These are phyloP conservation scores for Talaromyces pinophilus DNA, from an alignment of 2,329 filamentous ascomycete species.

Conservation along the genomic window DNA sequence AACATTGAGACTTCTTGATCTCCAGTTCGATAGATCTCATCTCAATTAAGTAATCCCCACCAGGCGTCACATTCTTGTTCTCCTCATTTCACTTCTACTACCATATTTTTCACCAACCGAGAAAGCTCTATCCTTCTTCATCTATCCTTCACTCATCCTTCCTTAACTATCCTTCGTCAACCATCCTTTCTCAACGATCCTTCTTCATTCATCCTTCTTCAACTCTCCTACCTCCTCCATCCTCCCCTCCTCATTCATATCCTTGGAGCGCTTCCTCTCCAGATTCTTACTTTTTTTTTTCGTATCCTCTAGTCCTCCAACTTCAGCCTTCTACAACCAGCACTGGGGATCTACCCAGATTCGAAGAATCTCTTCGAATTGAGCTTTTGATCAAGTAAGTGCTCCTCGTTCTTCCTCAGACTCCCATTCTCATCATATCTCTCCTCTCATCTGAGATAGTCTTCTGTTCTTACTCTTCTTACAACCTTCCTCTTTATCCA, in stretches of 20 bases:
- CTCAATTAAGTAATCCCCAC: not conserved
- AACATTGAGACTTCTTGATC: not conserved
- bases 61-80: not conserved
- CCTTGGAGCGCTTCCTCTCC: not conserved
- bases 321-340: not conserved
- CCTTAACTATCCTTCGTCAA: not conserved
- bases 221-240: not conserved
- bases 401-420: not conserved
- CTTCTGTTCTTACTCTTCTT: no score
- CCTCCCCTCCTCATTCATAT: not conserved
- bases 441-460: not conserved
- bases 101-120: not conserved
- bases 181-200: not conserved
- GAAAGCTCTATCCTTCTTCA: not conserved
- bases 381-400: not conserved
- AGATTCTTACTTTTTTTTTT: not conserved
- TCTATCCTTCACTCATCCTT: not conserved
- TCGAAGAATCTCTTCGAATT: not conserved
- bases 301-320: not conserved
- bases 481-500: not conserved
- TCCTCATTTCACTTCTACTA: not conserved
- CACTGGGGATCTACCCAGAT: not conserved
- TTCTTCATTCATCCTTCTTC: not conserved
- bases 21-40: not conserved
- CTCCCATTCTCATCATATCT: not conserved